Base-by-base conservation (phyloP, 306 rosid genomes). In the Vigna mungo region DNA sequence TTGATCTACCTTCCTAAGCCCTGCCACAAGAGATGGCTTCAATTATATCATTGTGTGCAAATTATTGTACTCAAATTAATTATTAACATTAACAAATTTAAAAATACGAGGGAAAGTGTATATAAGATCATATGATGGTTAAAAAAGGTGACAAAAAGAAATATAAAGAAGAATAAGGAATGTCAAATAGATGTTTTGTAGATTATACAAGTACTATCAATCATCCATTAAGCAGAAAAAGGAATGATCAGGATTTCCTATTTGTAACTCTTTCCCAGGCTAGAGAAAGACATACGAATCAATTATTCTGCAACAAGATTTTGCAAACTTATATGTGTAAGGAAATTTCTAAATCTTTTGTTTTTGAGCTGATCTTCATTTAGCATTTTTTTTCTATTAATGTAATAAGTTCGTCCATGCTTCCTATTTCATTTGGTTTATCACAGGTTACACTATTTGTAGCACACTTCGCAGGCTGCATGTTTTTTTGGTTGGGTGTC, bases 381-480 rank as follows among this genome's bases (percentile, higher is more conserved):
- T 39, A 39, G 9, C 2, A 7, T 39, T 8, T 8, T 39, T 39
- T 39, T 39, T 21, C 23, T 39, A n/a, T 53, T 14, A 60, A 64
- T 47, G 43, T 54, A 47, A 34, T 54, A 47, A 44, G 61, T 56
- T 68, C 32, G 7, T 54, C 36, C 43, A n/a, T 55, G 77, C 64
- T 54, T 71, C 75, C 53, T 47, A 11, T 77, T 37, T 74, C 10
- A 6, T 17, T 9, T 86, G 76, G 80, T 83, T 54, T 49, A 18
- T 62, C 68, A 36, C 85, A 94, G 97, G 97, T 88, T 23, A 89
- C 96, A 25, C 84, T 94, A 61, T 89, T 92, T 41, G 97, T 88
- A 10, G 93, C 86, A 78, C 98, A 94, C 78, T 85, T 89, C 27
- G 90, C 98, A 52, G 97, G 96, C 68, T 94, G 98, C 88, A 83